Percentiles rank a stretch among this genome's conserved stretches.
phyloP scores from a whole-genome alignment of 2,329 filamentous ascomycete genomes.

The Microdochium paspali region DNA sequence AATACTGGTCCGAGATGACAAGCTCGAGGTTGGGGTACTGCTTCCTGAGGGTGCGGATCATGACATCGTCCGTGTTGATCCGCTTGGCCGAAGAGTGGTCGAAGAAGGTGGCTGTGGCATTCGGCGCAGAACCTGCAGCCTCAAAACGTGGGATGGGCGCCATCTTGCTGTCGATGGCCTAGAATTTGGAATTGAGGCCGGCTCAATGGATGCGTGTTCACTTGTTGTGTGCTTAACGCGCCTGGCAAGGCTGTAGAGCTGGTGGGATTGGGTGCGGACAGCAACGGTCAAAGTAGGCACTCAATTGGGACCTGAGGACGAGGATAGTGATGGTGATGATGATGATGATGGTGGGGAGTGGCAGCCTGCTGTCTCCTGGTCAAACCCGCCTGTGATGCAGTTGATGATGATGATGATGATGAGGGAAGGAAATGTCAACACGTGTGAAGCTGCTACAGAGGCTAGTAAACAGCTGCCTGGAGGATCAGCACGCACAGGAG shows the following conservation, averaged over 20 bases:
- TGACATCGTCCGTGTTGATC: constrained; percentile 31
- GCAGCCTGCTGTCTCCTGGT: too few species aligned
- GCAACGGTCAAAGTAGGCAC: too few species aligned
- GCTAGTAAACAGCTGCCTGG: not conserved
- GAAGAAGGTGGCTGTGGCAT: constrained; percentile 22
- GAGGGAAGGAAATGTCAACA: not conserved
- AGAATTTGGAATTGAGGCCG: not conserved
- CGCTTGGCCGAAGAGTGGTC: constrained; percentile 29
- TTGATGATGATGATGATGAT: not conserved
- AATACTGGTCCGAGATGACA: constrained; percentile 20
- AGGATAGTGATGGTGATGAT: too few species aligned
- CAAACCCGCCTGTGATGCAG: not conserved
- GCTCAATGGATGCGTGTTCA: too few species aligned
- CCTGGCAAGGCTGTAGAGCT: too few species aligned
- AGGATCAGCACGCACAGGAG: not conserved
- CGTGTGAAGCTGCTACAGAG: not conserved
- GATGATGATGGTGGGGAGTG: too few species aligned
- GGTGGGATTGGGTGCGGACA: too few species aligned
- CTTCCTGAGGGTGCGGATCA: constrained; percentile 27
- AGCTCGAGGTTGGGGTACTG: constrained; percentile 34
- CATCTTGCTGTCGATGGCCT: not conserved
- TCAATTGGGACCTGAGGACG: too few species aligned
- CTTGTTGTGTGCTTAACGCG: too few species aligned
- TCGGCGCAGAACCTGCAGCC: not conserved
- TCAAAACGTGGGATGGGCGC: not conserved